Percentiles rank a stretch among this genome's conserved stretches.
Evolutionary conservation across 2,329 filamentous ascomycete species (phyloP).

Genomic region (Fusarium acutatum): DNA sequence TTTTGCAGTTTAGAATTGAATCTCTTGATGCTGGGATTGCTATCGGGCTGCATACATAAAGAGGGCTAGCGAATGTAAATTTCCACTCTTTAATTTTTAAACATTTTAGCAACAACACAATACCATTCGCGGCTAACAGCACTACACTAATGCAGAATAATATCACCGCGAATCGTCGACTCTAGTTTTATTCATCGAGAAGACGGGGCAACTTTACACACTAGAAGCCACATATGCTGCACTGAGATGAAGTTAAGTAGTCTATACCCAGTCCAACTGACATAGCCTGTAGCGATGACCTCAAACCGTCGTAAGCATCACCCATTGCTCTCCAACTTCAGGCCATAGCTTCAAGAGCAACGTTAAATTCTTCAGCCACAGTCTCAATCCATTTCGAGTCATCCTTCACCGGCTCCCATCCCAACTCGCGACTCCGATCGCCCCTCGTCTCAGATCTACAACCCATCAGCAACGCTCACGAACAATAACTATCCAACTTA

Average conservation of each 20-base stretch:
- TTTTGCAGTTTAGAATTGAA: too few relatives aligned
- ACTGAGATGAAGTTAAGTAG: neutral
- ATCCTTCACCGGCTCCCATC: neutral
- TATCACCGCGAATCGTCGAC: neutral
- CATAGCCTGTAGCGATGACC: neutral
- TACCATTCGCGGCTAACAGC: too few relatives aligned
- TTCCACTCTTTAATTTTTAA: too few relatives aligned
- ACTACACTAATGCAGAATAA: too few relatives aligned
- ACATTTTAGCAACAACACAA: too few relatives aligned
- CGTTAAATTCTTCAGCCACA: neutral
- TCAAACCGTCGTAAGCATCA: neutral
- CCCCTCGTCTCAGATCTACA: neutral
- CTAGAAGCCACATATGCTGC: neutral
- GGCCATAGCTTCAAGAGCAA: neutral
- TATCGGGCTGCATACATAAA: neutral
- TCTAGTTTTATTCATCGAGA: neutral
- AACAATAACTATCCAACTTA: fast-evolving
- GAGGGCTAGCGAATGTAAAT: too few relatives aligned
- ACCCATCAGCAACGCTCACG: fast-evolving
- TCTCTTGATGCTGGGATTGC: neutral
- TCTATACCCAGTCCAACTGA: too few relatives aligned
- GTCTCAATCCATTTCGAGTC: neutral
- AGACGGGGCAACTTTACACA: fast-evolving
- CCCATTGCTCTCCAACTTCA: neutral
- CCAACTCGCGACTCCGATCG: neutral